phyloP scores from a whole-genome alignment of 192 early-diverging fungal species.

The Polychytrium aggregatum region DNA sequence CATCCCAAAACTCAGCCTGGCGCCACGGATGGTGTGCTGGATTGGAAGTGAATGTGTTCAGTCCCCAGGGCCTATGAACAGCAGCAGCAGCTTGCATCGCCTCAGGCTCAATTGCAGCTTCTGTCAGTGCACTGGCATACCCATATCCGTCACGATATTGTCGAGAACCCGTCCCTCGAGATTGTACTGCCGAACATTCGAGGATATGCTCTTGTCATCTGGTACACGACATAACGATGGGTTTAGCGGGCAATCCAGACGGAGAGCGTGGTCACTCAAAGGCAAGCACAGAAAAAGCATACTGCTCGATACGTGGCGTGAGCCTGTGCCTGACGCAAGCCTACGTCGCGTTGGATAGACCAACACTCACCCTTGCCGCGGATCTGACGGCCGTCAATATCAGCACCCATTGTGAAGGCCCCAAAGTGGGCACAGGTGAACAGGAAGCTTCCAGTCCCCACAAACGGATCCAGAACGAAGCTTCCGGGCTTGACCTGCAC shows the following conservation, averaged over 20 bases:
- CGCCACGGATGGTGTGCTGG: constrained; percentile 70
- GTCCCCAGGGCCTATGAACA: too few relatives aligned
- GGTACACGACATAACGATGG: too few relatives aligned
- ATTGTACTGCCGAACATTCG: constrained; percentile 82
- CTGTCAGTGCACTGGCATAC: constrained; percentile 7
- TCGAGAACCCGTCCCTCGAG: constrained; percentile 64
- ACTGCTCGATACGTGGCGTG: too few relatives aligned
- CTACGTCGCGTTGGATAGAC: too few relatives aligned
- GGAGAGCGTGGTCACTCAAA: too few relatives aligned
- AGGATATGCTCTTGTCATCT: constrained; percentile 18
- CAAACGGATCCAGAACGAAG: constrained; percentile 91
- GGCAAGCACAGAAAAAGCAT: too few relatives aligned
- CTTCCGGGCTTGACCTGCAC: constrained; percentile 49
- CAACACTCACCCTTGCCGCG: constrained; percentile 58
- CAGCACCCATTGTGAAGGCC: constrained; percentile 78
- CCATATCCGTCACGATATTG: constrained; percentile 73
- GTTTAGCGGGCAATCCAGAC: too few relatives aligned
- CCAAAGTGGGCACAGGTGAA: constrained; percentile 93
- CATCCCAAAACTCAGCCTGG: constrained; percentile 49
- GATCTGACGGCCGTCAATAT: constrained; percentile 98
- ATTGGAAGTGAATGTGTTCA: too few relatives aligned
- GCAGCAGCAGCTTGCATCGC: too few relatives aligned
- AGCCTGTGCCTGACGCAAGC: too few relatives aligned
- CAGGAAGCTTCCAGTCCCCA: constrained; percentile 87
- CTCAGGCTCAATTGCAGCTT: too few relatives aligned